Conservation (phyloP, 768 basidiomycete species). For the Agrocybe praecox region DNA sequence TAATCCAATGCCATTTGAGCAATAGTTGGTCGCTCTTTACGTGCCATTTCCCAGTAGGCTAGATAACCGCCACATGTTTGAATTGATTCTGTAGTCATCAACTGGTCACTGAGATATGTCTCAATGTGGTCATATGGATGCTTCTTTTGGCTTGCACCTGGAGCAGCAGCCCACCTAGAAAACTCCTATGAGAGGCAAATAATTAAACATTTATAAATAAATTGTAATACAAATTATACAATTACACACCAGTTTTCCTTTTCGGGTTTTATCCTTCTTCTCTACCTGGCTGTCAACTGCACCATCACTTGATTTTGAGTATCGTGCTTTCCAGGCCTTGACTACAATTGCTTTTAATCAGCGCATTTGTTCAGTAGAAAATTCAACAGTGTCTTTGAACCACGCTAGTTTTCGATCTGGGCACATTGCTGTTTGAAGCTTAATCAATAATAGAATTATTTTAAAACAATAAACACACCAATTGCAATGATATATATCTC, state of each 20-base stretch:
- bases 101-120: slow-evolving; percentile 14
- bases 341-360: slow-evolving; percentile 13
- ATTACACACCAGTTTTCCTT: no score
- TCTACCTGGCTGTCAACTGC: no score
- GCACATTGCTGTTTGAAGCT: slow-evolving; percentile 16
- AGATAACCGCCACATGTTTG: slow-evolving; percentile 19
- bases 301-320: background rate
- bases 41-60: slow-evolving; percentile 16
- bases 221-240: no score
- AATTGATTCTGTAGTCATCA: background rate
- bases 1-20: slow-evolving; percentile 26
- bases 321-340: slow-evolving; percentile 9
- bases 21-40: slow-evolving; percentile 8
- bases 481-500: slow-evolving; percentile 18
- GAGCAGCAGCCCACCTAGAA: background rate
- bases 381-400: slow-evolving; percentile 13
- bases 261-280: no score
- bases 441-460: background rate
- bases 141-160: background rate
- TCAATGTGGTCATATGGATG: slow-evolving; percentile 17
- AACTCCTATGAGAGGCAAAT: background rate
- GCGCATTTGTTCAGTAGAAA: background rate
- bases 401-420: slow-evolving; percentile 21
- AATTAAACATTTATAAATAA: no score
- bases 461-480: slow-evolving; percentile 1